Evolutionary conservation across 805 yeast genomes (phyloP).

Genomic region (Zygosaccharomyces bailii): DNA sequence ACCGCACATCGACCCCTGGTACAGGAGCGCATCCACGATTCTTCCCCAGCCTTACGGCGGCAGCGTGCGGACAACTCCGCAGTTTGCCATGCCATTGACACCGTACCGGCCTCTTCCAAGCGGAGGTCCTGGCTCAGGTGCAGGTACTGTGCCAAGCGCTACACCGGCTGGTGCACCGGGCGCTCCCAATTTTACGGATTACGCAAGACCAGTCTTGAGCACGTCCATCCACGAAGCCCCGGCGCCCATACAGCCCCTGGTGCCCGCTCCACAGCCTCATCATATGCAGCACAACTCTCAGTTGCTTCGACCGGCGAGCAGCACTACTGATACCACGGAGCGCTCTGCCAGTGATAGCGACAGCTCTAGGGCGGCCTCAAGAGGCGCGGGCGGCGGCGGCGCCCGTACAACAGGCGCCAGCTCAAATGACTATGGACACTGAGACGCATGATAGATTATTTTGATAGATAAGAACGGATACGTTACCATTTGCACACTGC

Average conservation of each 20-base stretch:
- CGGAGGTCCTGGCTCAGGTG: not conserved
- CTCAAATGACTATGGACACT: not conserved
- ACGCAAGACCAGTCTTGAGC: not conserved
- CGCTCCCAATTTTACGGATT: not conserved
- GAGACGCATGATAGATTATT: not conserved
- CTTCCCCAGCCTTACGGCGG: slow-evolving; percentile 3
- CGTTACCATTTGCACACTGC: not conserved
- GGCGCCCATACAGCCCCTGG: not conserved
- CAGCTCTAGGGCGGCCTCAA: slow-evolving; percentile 1
- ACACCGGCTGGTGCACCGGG: not conserved
- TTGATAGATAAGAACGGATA: not conserved
- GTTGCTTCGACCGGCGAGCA: slow-evolving; percentile 15
- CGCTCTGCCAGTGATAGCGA: slow-evolving; percentile 5
- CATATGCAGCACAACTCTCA: slow-evolving; percentile 15
- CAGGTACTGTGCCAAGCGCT: slow-evolving; percentile 2
- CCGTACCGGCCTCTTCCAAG: not conserved
- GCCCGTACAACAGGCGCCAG: not conserved
- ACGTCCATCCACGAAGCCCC: not conserved
- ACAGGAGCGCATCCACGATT: not conserved
- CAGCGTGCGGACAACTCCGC: slow-evolving; percentile 5
- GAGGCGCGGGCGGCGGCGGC: not conserved
- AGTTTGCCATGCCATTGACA: not conserved
- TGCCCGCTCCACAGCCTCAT: slow-evolving; percentile 7
- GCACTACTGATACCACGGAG: slow-evolving; percentile 6
- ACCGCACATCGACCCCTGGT: not conserved